Percentiles rank a stretch among this genome's conserved stretches.
These are phyloP conservation scores for Emericellopsis cladophorae DNA, from an alignment of 2,329 filamentous ascomycete genomes.

Conservation along the genomic window DNA sequence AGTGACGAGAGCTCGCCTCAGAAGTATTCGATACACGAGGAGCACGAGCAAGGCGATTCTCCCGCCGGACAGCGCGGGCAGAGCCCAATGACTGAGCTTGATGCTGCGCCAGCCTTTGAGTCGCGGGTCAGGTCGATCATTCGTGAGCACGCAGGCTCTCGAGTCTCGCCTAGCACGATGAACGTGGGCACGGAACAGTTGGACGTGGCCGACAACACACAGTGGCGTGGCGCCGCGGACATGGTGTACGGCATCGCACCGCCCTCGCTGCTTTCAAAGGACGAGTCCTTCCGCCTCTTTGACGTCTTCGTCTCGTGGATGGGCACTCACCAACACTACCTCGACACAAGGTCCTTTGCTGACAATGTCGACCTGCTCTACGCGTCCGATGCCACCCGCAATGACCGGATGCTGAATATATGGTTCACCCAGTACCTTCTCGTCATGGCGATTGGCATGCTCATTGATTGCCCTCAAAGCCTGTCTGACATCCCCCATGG, in stretches of 20 bases:
- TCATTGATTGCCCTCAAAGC: slow-evolving; percentile 8
- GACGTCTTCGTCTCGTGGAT: slow-evolving; percentile 11
- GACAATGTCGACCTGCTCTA: slow-evolving; percentile 12
- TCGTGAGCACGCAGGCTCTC: slow-evolving; percentile 6
- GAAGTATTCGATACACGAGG: neutral
- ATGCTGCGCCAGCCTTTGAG: slow-evolving; percentile 10
- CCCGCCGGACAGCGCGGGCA: no score
- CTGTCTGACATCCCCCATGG: slow-evolving; percentile 8
- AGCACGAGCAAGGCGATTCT: neutral
- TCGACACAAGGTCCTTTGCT: slow-evolving; percentile 12
- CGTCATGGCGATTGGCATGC: slow-evolving; percentile 15
- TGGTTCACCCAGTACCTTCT: slow-evolving; percentile 15
- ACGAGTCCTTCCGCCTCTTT: slow-evolving; percentile 9
- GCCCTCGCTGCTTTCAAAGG: slow-evolving; percentile 6
- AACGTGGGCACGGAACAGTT: slow-evolving; percentile 2
- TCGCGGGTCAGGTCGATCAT: slow-evolving; percentile 9
- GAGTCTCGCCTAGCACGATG: slow-evolving; percentile 13
- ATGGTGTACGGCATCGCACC: slow-evolving; percentile 10
- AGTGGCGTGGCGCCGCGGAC: slow-evolving; percentile 5
- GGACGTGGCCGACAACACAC: neutral
- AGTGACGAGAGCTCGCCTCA: neutral
- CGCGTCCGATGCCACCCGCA: slow-evolving; percentile 7
- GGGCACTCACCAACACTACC: slow-evolving; percentile 14
- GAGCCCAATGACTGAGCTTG: slow-evolving; percentile 3
- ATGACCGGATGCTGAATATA: slow-evolving; percentile 7